Evolutionary conservation across 805 yeast species (phyloP).

Genomic region (Saccharomycopsis synnaedendra): DNA sequence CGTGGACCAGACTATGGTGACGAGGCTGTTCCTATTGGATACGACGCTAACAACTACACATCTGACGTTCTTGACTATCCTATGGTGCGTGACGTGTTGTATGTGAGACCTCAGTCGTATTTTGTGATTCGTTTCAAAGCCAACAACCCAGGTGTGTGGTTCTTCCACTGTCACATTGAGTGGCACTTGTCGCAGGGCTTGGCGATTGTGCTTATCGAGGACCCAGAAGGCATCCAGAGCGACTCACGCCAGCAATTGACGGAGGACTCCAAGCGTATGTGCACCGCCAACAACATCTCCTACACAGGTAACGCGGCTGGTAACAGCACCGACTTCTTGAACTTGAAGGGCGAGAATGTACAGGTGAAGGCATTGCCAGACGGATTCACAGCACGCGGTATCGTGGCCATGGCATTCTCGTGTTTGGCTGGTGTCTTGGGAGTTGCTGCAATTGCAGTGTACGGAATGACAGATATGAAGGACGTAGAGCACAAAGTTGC

Average conservation of each 20-base stretch:
- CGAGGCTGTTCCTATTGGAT: constrained; percentile 43
- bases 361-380: constrained; percentile 61
- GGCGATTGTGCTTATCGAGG: constrained; percentile 72
- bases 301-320: constrained; percentile 84
- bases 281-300: constrained; percentile 44
- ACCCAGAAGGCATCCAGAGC: constrained; percentile 57
- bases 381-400: constrained; percentile 93
- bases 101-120: constrained; percentile 75
- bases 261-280: constrained; percentile 46
- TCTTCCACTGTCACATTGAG: constrained; percentile 97
- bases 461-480: constrained; percentile 79
- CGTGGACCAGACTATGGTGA: constrained; percentile 51
- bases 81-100: constrained; percentile 72
- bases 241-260: constrained; percentile 45
- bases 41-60: constrained; percentile 37
- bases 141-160: constrained; percentile 96
- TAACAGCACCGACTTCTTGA: constrained; percentile 47
- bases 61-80: constrained; percentile 61
- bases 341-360: constrained; percentile 64
- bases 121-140: constrained; percentile 82
- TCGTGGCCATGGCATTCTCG: constrained; percentile 88
- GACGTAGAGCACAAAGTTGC: constrained; percentile 54
- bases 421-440: constrained; percentile 80
- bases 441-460: constrained; percentile 59
- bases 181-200: constrained; percentile 97